These are phyloP conservation scores for Eimeria brunetti DNA, from an alignment of 169 alveolate species.

Conservation along the genomic window DNA sequence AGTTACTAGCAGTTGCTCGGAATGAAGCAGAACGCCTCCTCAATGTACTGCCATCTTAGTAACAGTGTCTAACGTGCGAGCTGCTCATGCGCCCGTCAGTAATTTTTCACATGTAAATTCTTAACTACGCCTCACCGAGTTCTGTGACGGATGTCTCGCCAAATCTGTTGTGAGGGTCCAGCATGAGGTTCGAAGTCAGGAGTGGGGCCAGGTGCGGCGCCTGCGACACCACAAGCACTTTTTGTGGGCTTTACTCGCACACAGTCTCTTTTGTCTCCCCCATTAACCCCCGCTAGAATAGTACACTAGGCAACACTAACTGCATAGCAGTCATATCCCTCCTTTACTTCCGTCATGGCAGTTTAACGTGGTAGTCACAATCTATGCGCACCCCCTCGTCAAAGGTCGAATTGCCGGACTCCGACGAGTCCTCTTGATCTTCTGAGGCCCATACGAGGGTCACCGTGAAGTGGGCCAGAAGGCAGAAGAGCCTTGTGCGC, in stretches of 20 bases:
- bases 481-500: background rate
- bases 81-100: background rate
- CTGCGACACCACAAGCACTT: background rate
- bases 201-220: slow-evolving; percentile 18
- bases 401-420: background rate
- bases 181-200: background rate
- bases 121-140: slow-evolving; percentile 1
- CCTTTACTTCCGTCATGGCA: background rate
- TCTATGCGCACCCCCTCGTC: slow-evolving; percentile 38
- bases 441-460: slow-evolving; percentile 1
- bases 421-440: slow-evolving; percentile 48
- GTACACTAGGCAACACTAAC: background rate
- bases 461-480: background rate
- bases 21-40: background rate
- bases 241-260: background rate
- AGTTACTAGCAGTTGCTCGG: background rate
- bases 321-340: background rate
- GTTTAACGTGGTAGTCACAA: background rate
- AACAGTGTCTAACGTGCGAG: background rate
- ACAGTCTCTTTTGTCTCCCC: background rate
- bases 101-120: background rate
- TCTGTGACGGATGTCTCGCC: slow-evolving; percentile 14
- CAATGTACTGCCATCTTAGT: background rate
- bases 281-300: background rate
- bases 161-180: slow-evolving; percentile 13